Conservation (phyloP, 148 eudicot species). For the Beta vulgaris region DNA sequence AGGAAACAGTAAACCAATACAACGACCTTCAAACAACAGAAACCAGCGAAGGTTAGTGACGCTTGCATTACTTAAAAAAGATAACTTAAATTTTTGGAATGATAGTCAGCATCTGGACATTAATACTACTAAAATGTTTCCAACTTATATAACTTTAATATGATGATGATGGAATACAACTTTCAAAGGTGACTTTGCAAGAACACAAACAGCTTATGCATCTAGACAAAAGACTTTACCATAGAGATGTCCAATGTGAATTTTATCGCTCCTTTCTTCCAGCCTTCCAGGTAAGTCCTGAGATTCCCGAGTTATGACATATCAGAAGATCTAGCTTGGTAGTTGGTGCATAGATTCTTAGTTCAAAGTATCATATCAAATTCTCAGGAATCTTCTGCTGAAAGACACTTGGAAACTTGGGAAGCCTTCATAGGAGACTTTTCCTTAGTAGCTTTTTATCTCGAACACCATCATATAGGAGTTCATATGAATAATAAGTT, state of each 20-base stretch:
- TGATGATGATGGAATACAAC: no score
- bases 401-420: not conserved
- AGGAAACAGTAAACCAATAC: not conserved
- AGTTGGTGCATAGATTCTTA: not conserved
- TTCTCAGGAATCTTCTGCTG: conserved; percentile 4
- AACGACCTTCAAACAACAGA: not conserved
- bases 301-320: not conserved
- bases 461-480: conserved; percentile 78
- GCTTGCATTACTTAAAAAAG: not conserved
- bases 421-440: conserved; percentile 22
- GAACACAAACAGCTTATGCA: no score
- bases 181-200: no score
- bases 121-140: no score
- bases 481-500: conserved; percentile 81
- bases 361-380: not conserved
- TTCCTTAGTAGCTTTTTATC: conserved; percentile 62
- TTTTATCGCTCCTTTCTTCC: not conserved
- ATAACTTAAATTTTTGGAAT: not conserved
- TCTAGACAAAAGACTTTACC: no score
- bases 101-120: no score
- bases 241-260: no score
- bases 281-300: not conserved
- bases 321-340: not conserved
- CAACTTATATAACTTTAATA: no score
- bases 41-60: not conserved